phyloP scores from a whole-genome alignment of 2,329 filamentous ascomycete genomes.

The Zymoseptoria ardabiliae region DNA sequence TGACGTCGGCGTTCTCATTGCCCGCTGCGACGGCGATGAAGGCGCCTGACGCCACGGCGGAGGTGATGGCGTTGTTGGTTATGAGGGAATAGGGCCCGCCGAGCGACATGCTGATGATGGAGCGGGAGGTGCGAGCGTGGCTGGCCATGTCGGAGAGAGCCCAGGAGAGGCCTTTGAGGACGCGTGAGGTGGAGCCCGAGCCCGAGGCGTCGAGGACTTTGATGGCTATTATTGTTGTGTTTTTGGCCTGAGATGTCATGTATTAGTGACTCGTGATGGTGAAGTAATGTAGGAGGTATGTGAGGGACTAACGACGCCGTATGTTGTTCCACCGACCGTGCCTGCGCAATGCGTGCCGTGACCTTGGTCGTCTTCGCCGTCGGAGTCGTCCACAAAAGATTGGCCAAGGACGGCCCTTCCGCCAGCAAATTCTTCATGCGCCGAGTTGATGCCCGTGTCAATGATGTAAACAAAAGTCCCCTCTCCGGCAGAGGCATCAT shows the following conservation, averaged over 20 bases:
- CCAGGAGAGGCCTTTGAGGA: slow-evolving; percentile 43
- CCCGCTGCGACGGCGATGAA: slow-evolving; percentile 34
- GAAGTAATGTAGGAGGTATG: neutral
- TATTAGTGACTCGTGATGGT: neutral
- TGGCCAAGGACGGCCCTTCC: slow-evolving; percentile 25
- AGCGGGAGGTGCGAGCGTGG: slow-evolving; percentile 65
- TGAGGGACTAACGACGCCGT: slow-evolving; percentile 43
- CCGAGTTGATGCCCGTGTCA: slow-evolving; percentile 20
- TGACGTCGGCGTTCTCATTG: slow-evolving; percentile 28
- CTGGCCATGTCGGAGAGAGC: slow-evolving; percentile 52
- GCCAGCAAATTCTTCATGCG: slow-evolving; percentile 28
- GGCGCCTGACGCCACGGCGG: slow-evolving; percentile 31
- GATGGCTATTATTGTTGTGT: slow-evolving; percentile 41
- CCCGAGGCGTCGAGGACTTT: slow-evolving; percentile 42
- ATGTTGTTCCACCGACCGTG: slow-evolving; percentile 60
- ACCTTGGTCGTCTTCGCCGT: slow-evolving; percentile 45
- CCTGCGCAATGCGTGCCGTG: slow-evolving; percentile 76
- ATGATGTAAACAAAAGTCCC: slow-evolving; percentile 23
- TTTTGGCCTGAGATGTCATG: slow-evolving; percentile 26
- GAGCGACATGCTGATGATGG: slow-evolving; percentile 34
- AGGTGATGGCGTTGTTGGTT: slow-evolving; percentile 34
- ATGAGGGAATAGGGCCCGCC: slow-evolving; percentile 32
- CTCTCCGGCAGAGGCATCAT: slow-evolving; percentile 13
- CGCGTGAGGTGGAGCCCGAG: slow-evolving; percentile 38
- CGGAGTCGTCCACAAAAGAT: slow-evolving; percentile 26